Base-by-base conservation (phyloP, 495 filamentous ascomycete species). In the Podospora didyma region DNA sequence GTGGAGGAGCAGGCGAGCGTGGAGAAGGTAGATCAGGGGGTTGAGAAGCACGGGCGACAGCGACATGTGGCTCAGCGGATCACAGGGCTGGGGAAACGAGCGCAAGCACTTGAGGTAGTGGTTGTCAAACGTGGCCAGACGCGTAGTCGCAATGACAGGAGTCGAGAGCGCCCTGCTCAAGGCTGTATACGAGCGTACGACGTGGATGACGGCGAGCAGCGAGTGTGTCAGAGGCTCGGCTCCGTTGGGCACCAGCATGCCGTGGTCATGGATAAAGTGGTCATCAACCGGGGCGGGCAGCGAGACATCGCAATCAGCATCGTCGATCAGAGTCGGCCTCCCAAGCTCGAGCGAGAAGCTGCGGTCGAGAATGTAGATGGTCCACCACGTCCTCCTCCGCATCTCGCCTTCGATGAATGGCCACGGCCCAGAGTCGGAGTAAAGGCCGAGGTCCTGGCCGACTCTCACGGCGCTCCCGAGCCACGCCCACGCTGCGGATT, bases 361-460 rank as follows among this genome's bases (percentile, higher is more conserved):
- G 51, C 94, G 83, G 74, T 98, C 94, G 75, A 91, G 90, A 46
- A 87, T 83, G 70, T 97, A 97, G 57, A 96, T 83, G 31, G 88
- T 83, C 94, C 94, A 98, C 94, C 94, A 98, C 12, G 96, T 83
- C 48, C 94, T 81, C 53, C 89, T 80, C 50, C 92, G 80, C 85
- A 90, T 92, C 64, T 97, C 95, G n/a, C 79, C 83, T 68, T 97
- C 94, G 16, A 96, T 73, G 12, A 86, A 74, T 11, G 85, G 76
- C 84, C 86, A 88, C 7, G 86, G 81, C 1, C 84, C 88, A 16
- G 80, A 82, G 58, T 97, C 91, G 22, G 82, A 77, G 62, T 97
- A 86, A 23, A 98, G 74, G 3, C 92, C 93, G 56, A 96, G 82
- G 66, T 95, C 90, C 72, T 96, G 94, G 0, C 89, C 87, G 42